Evolutionary conservation across 2,329 filamentous ascomycete species (phyloP), one percentile per base, ranked within the genome.

Genomic region (Grosmannia serpens): DNA sequence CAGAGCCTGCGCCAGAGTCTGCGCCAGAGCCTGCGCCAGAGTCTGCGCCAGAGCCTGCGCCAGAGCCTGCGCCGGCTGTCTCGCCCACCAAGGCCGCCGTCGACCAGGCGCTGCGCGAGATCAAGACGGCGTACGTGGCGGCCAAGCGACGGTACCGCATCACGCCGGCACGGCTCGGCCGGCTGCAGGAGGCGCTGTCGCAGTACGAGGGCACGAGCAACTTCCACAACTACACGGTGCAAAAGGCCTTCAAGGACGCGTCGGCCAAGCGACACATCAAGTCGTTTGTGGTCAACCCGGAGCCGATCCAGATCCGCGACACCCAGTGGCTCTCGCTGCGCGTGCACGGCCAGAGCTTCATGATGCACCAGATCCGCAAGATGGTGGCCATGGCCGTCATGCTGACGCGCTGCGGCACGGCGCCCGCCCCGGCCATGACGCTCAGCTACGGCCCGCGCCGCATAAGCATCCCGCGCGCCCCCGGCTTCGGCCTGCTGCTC

Each of bases 331-430:
- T 99, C 5, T 94, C 88, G 50, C 78, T 97, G 64, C 96, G 95
- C 70, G 91, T 99, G 27, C 94, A 99, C 72, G 94, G 94, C 0
- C 94, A 99, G 73, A 92, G 87, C 68, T 99, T 99, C 79, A 99
- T 99, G 94, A 99, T 99, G 94, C 94, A 99, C 73, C 94, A 99
- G 75, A 99, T 99, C 72, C 87, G 94, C 67, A 99, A 97, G 74
- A 97, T 99, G 94, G 89, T 99, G 20, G 90, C 89, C 59, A 91
- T 99, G 87, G 89, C 85, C 10, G 84, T 89, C 38, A 78, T 99
- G 61, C 77, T 92, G 7, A 87, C 95, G 8, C 86, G 94, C 44
- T 95, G 88, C 70, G 94, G 90, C 55, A 86, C 86, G n/a, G 85
- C 86, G 22, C 78, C 88, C 4, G 77, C 85, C 4, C 75, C 81